Conservation (phyloP, 2,329 filamentous ascomycete genomes). For the Karstenula rhodostoma region DNA sequence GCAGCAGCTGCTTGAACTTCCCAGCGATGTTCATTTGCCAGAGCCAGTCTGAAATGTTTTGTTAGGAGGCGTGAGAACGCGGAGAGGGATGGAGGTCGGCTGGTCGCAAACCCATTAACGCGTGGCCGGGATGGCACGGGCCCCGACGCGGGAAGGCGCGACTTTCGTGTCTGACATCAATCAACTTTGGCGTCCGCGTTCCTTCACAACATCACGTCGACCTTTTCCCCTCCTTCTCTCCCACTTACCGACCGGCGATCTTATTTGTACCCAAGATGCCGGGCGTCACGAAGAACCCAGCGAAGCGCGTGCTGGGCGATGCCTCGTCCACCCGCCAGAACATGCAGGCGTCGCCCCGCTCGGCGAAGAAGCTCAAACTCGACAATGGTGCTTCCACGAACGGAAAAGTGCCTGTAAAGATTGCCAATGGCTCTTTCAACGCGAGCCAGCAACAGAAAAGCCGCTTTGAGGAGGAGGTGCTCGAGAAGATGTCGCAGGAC, state of each 20-base stretch:
- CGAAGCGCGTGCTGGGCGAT: slow-evolving; percentile 58
- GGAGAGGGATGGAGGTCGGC: neutral
- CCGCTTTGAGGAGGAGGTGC: slow-evolving; percentile 89
- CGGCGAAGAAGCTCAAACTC: slow-evolving; percentile 84
- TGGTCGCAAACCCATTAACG: slow-evolving; percentile 10
- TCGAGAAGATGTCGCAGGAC: slow-evolving; percentile 96
- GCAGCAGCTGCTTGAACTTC: too few relatives aligned
- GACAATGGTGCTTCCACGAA: slow-evolving; percentile 67
- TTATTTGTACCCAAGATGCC: slow-evolving; percentile 35
- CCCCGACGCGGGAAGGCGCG: slow-evolving; percentile 39
- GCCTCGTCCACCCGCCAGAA: slow-evolving; percentile 55
- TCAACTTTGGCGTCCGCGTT: slow-evolving; percentile 28
- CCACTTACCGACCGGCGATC: slow-evolving; percentile 11
- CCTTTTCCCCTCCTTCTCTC: slow-evolving; percentile 4
- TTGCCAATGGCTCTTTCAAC: slow-evolving; percentile 63
- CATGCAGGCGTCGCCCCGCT: slow-evolving; percentile 54
- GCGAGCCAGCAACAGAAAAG: slow-evolving; percentile 85
- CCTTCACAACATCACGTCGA: slow-evolving; percentile 10
- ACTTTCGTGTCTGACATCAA: slow-evolving; percentile 39
- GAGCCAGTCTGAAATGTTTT: too few relatives aligned
- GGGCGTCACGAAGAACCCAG: slow-evolving; percentile 47
- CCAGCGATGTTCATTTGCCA: neutral
- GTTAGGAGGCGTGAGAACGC: neutral
- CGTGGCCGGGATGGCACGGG: slow-evolving; percentile 33
- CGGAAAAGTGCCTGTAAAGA: slow-evolving; percentile 70